Base-by-base conservation (phyloP, 441 rosid genomes). In the Isatis lusitanica region DNA sequence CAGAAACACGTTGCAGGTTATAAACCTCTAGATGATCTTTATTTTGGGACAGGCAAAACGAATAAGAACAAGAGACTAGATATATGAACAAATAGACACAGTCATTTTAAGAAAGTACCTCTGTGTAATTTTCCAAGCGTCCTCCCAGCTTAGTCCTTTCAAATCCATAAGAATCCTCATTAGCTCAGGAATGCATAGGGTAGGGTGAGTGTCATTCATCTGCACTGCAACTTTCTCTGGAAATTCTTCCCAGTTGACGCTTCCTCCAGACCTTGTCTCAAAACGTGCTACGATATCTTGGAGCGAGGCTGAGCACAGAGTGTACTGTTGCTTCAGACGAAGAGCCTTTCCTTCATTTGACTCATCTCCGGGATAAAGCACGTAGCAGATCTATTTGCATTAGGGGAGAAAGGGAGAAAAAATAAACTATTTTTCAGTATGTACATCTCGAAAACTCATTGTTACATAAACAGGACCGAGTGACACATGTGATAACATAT, bases 281-380 rank as follows among this genome's bases (percentile, higher is more conserved):
- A 92, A 92, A 50, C 88, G 84, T 31, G 89, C 83, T 79, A 92
- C 75, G 36, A 94, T 92, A 81, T 92, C 99, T 81, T 94, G 98
- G 44, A 94, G 89, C 70, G 99, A 94, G 63, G 99, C 99, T 36
- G 99, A 94, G 77, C 98, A 92, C 69, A 92, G 77, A 76, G 96
- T 92, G 68, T 92, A 94, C 51, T 94, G 99, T 81, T 94, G 99
- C 86, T 94, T 92, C 81, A 94, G 83, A 42, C 99, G 93, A 59
- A 94, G 97, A 42, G 74, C 74, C 85, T 90, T 92, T 55, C 99
- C 99, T 82, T 94, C 97, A 53, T 53, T 12, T 8, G 99, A 89
- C 65, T 90, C 96, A 84, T 94, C 99, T 70, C 99, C 99, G 31
- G 99, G 99, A 73, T 94, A 94, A 53, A 94, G 93, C 78, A 89